phyloP scores from a whole-genome alignment of 1,139 yeast genomes.

The Zygotorulaspora mrakii region DNA sequence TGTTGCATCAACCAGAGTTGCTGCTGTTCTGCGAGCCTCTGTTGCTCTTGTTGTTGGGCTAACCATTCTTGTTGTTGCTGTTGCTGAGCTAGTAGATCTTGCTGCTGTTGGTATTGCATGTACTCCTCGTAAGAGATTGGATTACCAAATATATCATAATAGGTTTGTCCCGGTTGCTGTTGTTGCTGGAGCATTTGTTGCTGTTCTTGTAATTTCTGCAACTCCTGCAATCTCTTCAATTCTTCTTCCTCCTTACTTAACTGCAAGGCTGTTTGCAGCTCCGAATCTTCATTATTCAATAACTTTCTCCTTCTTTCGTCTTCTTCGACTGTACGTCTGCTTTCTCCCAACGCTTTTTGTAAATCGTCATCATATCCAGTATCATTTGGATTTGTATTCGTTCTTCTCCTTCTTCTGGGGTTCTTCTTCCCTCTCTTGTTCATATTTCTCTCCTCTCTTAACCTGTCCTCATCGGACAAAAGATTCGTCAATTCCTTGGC shows the following conservation, averaged over 20 bases:
- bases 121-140: constrained; percentile 51
- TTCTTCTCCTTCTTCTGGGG: constrained; percentile 32
- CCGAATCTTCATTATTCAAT: constrained; percentile 46
- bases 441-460: constrained; percentile 62
- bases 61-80: constrained; percentile 31
- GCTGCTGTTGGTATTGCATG: constrained; percentile 35
- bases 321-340: constrained; percentile 79
- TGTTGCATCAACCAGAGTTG: constrained; percentile 40
- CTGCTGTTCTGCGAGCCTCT: constrained; percentile 39
- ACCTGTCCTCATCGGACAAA: constrained; percentile 78
- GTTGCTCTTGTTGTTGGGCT: constrained; percentile 39
- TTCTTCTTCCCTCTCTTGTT: constrained; percentile 40
- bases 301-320: constrained; percentile 60
- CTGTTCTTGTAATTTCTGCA: constrained; percentile 50
- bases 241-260: constrained; percentile 88
- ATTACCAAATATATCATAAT: constrained; percentile 72
- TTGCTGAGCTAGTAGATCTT: constrained; percentile 32
- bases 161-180: constrained; percentile 44
- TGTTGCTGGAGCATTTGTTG: no score
- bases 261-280: constrained; percentile 74
- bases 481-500: constrained; percentile 85
- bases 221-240: constrained; percentile 52
- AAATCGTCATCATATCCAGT: constrained; percentile 71
- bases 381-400: constrained; percentile 30
- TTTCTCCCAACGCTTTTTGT: constrained; percentile 77